Evolutionary conservation across 208 protist genomes (phyloP), one percentile per base, ranked within the genome.

Genomic region (Wallacemonas rigidus): DNA sequence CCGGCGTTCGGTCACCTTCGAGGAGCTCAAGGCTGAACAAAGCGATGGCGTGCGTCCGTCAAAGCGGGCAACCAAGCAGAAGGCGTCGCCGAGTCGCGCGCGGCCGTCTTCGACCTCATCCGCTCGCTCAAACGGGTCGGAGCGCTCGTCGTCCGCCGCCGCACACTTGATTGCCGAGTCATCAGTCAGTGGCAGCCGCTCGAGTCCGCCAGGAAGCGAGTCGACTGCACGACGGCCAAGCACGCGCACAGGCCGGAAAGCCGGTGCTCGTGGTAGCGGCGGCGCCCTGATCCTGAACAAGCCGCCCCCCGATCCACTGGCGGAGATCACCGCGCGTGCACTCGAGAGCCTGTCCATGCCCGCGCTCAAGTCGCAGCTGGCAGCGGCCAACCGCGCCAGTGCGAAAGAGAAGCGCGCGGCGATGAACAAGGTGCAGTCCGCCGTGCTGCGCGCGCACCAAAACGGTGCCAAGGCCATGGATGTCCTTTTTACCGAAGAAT

Each of bases 381-480:
- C 60, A 5, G 14, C 60, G 5, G 60, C 40, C 41, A 65, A 26
- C 43, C 60, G 60, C 40, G 36, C 60, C 2, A 4, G 43, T 3
- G 41, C 60, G 12, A 65, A 65, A n/a, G 60, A 65, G 60, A 8
- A 35, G 38, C 60, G 60, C 9, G 38, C 60, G 43, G 17, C n/a
- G 43, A 8, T 65, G 40, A 15, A 65, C 60, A 65, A 65, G 60
- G 60, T 65, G n/a, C 60, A 65, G 43, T 38, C 60, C 8, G 26
- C 60, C 7, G 60, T 65, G 41, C 43, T 65, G 40, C 60, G 60
- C 15, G 60, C 60, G 40, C 60, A 65, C 60, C 60, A 51, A 17
- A 41, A 65, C 60, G 60, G 60, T 26, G 40, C 14, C n/a, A 65
- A 65, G 40, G 60, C 38, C 14, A 65, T 65, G 60, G 60, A 65